A percentile compares a stretch with the other conserved stretches of the same genome.
phyloP scores from a whole-genome alignment of 1,284 basidiomycete genomes.

The Rhodotorula mucilaginosa region DNA sequence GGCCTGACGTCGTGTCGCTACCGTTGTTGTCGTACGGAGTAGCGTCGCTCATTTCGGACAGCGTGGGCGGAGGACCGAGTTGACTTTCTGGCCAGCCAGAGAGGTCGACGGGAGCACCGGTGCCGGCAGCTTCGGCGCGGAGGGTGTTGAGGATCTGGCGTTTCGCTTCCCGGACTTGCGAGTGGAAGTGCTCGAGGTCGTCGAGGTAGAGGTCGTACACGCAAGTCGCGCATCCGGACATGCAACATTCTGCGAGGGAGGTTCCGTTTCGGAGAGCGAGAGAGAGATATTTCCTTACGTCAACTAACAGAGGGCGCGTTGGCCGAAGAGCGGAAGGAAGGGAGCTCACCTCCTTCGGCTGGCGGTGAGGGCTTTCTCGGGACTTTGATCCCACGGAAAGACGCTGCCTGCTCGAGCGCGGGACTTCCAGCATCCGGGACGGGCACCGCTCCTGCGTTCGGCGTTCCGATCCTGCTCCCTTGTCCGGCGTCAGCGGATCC shows the following conservation, averaged over 20 bases:
- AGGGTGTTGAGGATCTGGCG: background rate
- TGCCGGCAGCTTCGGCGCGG: background rate
- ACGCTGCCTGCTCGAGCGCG: background rate
- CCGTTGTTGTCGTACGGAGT: background rate
- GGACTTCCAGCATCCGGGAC: background rate
- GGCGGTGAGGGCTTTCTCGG: conserved; percentile 19
- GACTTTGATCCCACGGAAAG: conserved; percentile 17
- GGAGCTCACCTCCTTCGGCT: conserved; percentile 19
- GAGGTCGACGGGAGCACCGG: background rate
- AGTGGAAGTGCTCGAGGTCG: conserved; percentile 30
- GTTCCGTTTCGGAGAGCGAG: too few species aligned
- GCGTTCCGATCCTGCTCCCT: background rate
- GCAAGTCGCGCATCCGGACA: conserved; percentile 35
- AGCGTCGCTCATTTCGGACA: background rate
- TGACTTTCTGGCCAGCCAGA: background rate
- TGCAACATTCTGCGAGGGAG: conserved; percentile 30
- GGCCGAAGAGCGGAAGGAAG: background rate
- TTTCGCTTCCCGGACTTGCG: background rate
- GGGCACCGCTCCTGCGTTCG: background rate
- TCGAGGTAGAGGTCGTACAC: conserved; percentile 37
- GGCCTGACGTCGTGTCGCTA: background rate
- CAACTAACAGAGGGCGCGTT: too few species aligned
- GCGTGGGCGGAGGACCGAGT: background rate
- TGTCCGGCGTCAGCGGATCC: background rate
- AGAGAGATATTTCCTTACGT: too few species aligned